Evolutionary conservation across 371 early-diverging fungal genomes (phyloP), one percentile per base, ranked within the genome.

Genomic region (Mortierella sp.): DNA sequence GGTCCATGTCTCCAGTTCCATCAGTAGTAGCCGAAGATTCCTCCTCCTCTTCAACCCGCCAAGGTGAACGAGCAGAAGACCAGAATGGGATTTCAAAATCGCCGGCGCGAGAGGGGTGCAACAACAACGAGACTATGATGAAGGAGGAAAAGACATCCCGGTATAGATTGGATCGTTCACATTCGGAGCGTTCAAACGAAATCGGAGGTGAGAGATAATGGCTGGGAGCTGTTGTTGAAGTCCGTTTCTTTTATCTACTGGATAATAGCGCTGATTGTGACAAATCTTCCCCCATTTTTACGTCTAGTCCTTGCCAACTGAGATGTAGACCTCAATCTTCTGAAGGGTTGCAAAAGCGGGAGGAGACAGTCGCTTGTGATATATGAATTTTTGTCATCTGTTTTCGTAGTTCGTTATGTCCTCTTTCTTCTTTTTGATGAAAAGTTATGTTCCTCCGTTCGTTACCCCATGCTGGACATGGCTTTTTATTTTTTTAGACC

Each of bases 101-200:
- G 3, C 21, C 61, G 4, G 23, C 39, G 15, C 62, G 49, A 0
- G 27, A 53, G 21, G 43, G 47, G n/a, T 8, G n/a, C 12, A 32
- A 46, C 21, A 50, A 59, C 15, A 11, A 39, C 12, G 8, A 7
- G 12, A 23, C n/a, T 23, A 42, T 43, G 21, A 49, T 27, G 9
- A 56, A 63, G 37, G 56, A 63, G 19, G 50, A 55, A 50, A 19
- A 46, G 28, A 28, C 68, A 1, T 15, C 39, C 17, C 60, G 42
- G 51, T 68, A 68, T 24, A 39, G 46, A 4, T 47, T 68, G 68
- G 68, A 60, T 15, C 68, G 51, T 11, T 30, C 61, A 3, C 68
- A 56, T 2, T 28, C 61, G 0, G 68, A 68, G 12, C 55, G 61
- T 23, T 50, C 68, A 3, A 59, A 59, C 15, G 68, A 60, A 26